Evolutionary conservation across 176 grass and related monocot genomes (phyloP), one percentile per base, ranked within the genome.

Genomic region (Oryza nivara): DNA sequence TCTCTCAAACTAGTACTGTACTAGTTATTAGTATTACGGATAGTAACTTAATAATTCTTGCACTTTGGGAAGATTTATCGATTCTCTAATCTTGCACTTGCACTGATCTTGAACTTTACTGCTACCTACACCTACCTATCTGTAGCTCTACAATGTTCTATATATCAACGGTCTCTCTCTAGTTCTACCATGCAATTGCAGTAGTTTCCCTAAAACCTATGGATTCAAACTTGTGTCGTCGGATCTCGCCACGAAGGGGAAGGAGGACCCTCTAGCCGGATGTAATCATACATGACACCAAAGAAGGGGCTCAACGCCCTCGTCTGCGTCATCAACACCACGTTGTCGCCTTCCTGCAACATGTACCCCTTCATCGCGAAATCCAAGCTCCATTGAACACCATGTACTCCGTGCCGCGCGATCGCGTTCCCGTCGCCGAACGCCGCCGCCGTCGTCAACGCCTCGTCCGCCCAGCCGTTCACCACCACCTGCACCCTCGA

Each of bases 261-360:
- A 40, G 38, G 40, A 23, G 90, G 90, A 15, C 71, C 93, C 75
- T 97, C 91, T 0, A 93, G 75, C 0, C 91, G 30, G 3, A 97
- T 9, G 67, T 93, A 93, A 45, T 96, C 94, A 11, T 96, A 96
- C 86, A 95, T 68, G 9, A 93, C 67, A 2, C 91, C 91, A 0
- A 17, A 28, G 56, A 93, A 89, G 2, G 17, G 9, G 66, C 51
- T 54, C 1, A 34, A 28, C 8, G 78, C 85, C 26, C 70, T 82
- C 9, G 88, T 34, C 44, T 92, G 94, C 6, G 81, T 65, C 41
- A 97, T 34, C 75, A 32, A 45, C 20, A 97, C 84, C 11, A 35
- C 79, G 68, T 97, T 92, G 1, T 93, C 78, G 11, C 89, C 91
- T 45, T 65, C 20, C 17, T 47, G 4, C 2, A 97, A 67, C 75